These are phyloP conservation scores for Aspergillus hiratsukae DNA, from an alignment of 2,329 filamentous ascomycete genomes.

Conservation along the genomic window DNA sequence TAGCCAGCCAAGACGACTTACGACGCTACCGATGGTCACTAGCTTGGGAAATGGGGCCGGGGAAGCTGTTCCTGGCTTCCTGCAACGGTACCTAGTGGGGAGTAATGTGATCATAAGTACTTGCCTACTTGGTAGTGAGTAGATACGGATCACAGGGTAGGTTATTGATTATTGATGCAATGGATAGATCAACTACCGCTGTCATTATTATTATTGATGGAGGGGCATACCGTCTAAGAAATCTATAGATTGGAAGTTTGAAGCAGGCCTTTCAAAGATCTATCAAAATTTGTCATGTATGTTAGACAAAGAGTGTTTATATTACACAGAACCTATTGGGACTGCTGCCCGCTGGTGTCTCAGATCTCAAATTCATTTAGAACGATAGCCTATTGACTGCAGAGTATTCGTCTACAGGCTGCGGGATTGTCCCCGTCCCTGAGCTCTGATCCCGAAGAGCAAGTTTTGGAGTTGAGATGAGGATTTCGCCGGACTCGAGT, in stretches of 20 bases:
- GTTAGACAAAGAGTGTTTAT: background rate
- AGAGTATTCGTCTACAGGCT: background rate
- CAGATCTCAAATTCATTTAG: no score
- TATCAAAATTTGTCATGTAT: background rate
- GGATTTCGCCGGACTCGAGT: background rate
- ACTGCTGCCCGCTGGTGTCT: background rate
- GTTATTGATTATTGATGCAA: background rate
- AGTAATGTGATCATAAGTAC: slow-evolving; percentile 1
- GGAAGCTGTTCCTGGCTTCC: slow-evolving; percentile 31
- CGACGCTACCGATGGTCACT: slow-evolving; percentile 22
- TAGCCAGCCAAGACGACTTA: slow-evolving; percentile 14
- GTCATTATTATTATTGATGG: background rate
- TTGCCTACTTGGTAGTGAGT: background rate
- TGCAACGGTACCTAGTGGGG: slow-evolving; percentile 21
- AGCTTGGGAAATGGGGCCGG: slow-evolving; percentile 26
- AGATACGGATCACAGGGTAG: background rate
- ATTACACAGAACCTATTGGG: background rate
- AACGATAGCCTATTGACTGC: no score
- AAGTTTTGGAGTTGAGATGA: background rate
- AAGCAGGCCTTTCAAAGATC: background rate
- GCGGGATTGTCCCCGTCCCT: background rate
- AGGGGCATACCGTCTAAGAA: background rate
- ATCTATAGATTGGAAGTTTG: background rate
- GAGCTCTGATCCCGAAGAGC: background rate
- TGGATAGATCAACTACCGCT: background rate